Base-by-base conservation (phyloP, 495 filamentous ascomycete genomes). In the Schizothecium vesticola region DNA sequence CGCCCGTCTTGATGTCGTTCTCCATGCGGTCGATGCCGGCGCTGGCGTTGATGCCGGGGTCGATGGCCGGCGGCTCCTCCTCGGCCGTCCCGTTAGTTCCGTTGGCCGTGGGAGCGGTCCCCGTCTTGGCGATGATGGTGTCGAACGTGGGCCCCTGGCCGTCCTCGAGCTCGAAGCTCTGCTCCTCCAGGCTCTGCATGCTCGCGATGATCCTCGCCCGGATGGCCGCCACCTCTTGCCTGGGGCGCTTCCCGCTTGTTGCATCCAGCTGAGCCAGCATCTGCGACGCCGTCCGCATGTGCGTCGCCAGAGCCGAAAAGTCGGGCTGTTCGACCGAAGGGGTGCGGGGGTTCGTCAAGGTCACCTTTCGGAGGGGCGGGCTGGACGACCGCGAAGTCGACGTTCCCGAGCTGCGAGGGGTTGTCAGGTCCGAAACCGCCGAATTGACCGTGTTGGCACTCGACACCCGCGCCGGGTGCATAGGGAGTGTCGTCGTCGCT, bases 161-260 rank as follows among this genome's bases (percentile, higher is more conserved):
- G 68, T 88, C 87, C 64, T 89, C 85, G 10, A 83, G 73, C 56
- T 89, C 84, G 70, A 92, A 92, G 74, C 85, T 91, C 73, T 92
- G 88, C 74, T 92, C 90, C 73, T 92, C 90, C n/a, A 92, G 83
- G 72, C 80, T 90, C 71, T 92, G 90, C 90, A 92, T 92, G 76
- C 90, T 92, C 3, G 90, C 90, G 69, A 92, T 92, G 70, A 92
- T 92, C 78, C 88, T 88, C 13, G 89, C 86, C 68, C 89, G 81
- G 75, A 92, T 92, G 25, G 89, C 89, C 10, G 88, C 90, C 10
- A 92, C 90, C 74, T 92, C 90, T 55, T 86, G 82, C 69, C 83
- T 86, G 19, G 90, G 90, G 31, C 90, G 79, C 72, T 92, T 92
- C 3, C 88, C 86, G 70, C 87, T 86, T 25, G 88, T 91, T 1